phyloP scores from a whole-genome alignment of 2,329 filamentous ascomycete genomes.

The Diaporthe velutina region DNA sequence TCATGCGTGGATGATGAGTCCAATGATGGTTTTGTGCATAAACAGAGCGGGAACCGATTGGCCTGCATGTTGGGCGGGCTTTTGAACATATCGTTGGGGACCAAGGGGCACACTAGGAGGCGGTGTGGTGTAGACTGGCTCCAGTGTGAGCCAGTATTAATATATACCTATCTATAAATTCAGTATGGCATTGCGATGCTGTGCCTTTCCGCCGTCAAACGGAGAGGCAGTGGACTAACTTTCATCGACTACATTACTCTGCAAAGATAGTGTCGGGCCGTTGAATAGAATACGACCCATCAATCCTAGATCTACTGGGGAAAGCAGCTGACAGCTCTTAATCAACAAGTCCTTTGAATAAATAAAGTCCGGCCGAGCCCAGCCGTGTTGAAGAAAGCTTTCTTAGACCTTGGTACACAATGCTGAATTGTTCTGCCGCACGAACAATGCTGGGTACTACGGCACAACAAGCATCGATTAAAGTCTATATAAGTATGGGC shows the following conservation, averaged over 20 bases:
- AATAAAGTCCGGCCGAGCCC: not conserved
- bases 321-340: not conserved
- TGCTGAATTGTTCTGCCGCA: conserved; percentile 2
- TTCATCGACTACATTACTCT: not conserved
- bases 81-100: conserved; percentile 10
- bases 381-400: conserved; percentile 9
- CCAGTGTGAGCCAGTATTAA: conserved; percentile 33
- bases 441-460: conserved; percentile 7
- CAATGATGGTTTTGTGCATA: conserved; percentile 34
- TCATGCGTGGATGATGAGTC: conserved; percentile 13
- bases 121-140: conserved; percentile 19
- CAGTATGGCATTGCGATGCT: not conserved
- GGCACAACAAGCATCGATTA: not conserved
- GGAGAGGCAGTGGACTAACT: not conserved
- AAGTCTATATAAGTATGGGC: not conserved
- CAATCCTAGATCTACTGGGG: not conserved
- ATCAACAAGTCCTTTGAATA: not conserved
- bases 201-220: not conserved
- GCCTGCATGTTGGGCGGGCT: conserved; percentile 14
- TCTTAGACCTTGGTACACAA: not conserved
- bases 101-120: conserved; percentile 5
- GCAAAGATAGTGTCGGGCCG: not conserved
- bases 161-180: conserved; percentile 37
- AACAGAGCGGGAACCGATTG: not conserved
- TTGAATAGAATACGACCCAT: not conserved